A percentile compares a stretch with the other conserved stretches of the same genome.
phyloP scores from a whole-genome alignment of 805 yeast genomes.

The Candida maesae region DNA sequence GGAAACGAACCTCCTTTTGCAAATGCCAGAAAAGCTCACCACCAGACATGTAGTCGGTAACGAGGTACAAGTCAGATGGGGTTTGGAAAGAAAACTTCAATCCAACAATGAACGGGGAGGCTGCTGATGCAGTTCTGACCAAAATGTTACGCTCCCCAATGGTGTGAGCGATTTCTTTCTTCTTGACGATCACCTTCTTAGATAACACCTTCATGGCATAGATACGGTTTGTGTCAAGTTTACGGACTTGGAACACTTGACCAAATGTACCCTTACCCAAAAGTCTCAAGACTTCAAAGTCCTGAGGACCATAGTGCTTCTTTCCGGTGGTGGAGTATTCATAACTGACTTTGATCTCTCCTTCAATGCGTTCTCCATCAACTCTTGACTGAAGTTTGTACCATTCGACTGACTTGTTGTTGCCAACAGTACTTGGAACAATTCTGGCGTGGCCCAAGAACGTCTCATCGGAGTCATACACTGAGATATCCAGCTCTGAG shows the following conservation, averaged over 20 bases:
- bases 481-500: conserved; percentile 83
- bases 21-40: conserved; percentile 97
- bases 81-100: conserved; percentile 96
- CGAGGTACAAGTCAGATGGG: conserved; percentile 84
- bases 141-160: conserved; percentile 94
- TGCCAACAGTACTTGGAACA: conserved; percentile 48
- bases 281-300: conserved; percentile 85
- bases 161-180: conserved; percentile 97
- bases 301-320: conserved; percentile 86
- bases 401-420: conserved; percentile 57
- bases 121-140: conserved; percentile 86
- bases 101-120: conserved; percentile 92
- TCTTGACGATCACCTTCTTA: conserved; percentile 91
- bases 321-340: conserved; percentile 66
- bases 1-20: conserved; percentile 92
- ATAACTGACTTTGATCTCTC: conserved; percentile 73
- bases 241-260: conserved; percentile 93
- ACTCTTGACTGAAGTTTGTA: conserved; percentile 66
- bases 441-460: conserved; percentile 84
- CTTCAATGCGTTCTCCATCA: conserved; percentile 70
- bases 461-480: conserved; percentile 85
- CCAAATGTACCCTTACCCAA: conserved; percentile 98
- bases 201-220: conserved; percentile 97
- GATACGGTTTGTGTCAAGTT: conserved; percentile 82
- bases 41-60: conserved; percentile 97